Evolutionary conservation across 2,329 filamentous ascomycete genomes (phyloP).

Genomic region (Gyromitra esculenta): DNA sequence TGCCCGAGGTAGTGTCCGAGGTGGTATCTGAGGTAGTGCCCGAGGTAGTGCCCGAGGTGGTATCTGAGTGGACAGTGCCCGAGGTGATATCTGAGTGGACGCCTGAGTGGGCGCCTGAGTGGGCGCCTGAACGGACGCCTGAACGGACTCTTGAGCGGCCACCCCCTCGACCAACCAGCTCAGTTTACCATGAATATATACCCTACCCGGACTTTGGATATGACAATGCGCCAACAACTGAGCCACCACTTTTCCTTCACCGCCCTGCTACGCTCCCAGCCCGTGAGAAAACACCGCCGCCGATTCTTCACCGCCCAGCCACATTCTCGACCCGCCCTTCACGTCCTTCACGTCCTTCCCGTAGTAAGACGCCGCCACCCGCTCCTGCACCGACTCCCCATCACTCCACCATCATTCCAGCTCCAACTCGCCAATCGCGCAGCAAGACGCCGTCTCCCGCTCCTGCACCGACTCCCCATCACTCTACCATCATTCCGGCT

Average conservation of each 20-base stretch:
- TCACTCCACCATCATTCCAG: not conserved
- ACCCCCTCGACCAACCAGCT: slow-evolving; percentile 11
- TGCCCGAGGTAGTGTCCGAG: too few relatives aligned
- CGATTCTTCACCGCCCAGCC: too few relatives aligned
- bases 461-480: not conserved
- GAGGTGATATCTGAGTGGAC: too few relatives aligned
- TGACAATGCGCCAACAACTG: not conserved
- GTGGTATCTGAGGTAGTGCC: too few relatives aligned
- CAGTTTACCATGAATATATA: slow-evolving; percentile 13
- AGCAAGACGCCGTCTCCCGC: too few relatives aligned
- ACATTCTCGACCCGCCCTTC: too few relatives aligned
- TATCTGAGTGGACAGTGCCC: too few relatives aligned
- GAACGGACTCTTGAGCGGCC: not conserved
- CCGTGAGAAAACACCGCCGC: too few relatives aligned
- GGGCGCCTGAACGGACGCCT: not conserved
- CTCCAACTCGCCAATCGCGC: not conserved
- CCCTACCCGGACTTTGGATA: not conserved
- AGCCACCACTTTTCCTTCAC: not conserved
- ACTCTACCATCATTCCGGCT: not conserved
- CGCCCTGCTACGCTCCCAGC: not conserved
- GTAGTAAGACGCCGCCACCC: not conserved
- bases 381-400: not conserved
- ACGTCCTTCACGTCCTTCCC: not conserved
- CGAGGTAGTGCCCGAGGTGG: too few relatives aligned
- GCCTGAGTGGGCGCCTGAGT: too few relatives aligned